These are phyloP conservation scores for Metschnikowia dekortorum DNA, from an alignment of 805 yeast species.

Conservation along the genomic window DNA sequence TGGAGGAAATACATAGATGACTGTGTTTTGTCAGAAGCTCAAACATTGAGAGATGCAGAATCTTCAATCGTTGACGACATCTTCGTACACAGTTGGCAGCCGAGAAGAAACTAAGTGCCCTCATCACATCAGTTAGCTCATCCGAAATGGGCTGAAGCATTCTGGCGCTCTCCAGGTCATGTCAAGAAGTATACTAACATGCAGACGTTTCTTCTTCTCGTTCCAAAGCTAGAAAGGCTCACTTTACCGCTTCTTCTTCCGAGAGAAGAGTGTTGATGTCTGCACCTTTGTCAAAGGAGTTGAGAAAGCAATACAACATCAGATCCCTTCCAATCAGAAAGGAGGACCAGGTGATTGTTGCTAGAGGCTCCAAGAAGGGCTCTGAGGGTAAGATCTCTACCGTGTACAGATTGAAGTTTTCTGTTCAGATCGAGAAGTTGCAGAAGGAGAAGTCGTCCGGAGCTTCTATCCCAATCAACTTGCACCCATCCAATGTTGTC, in stretches of 20 bases:
- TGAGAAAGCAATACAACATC: slow-evolving; percentile 95
- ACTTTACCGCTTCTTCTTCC: slow-evolving; percentile 96
- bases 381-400: slow-evolving; percentile 97
- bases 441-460: slow-evolving; percentile 98
- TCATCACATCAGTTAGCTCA: too few species aligned
- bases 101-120: too few species aligned
- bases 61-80: too few species aligned
- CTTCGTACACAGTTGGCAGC: too few species aligned
- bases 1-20: too few species aligned
- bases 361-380: slow-evolving; percentile 99
- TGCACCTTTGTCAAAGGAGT: slow-evolving; percentile 98
- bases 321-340: slow-evolving; percentile 96
- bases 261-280: slow-evolving; percentile 92
- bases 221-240: slow-evolving; percentile 99
- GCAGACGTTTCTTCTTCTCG: slow-evolving; percentile 98
- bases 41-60: too few species aligned
- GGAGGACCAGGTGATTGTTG: slow-evolving; percentile 92
- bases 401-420: slow-evolving; percentile 97
- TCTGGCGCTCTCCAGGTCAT: too few species aligned
- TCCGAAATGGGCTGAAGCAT: too few species aligned
- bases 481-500: slow-evolving; percentile 98
- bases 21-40: too few species aligned
- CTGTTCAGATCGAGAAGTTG: slow-evolving; percentile 95
- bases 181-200: slow-evolving; percentile 28
- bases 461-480: slow-evolving; percentile 94